Base-by-base conservation (phyloP, 352 stramenopile species). In the Pythium brassicae region DNA sequence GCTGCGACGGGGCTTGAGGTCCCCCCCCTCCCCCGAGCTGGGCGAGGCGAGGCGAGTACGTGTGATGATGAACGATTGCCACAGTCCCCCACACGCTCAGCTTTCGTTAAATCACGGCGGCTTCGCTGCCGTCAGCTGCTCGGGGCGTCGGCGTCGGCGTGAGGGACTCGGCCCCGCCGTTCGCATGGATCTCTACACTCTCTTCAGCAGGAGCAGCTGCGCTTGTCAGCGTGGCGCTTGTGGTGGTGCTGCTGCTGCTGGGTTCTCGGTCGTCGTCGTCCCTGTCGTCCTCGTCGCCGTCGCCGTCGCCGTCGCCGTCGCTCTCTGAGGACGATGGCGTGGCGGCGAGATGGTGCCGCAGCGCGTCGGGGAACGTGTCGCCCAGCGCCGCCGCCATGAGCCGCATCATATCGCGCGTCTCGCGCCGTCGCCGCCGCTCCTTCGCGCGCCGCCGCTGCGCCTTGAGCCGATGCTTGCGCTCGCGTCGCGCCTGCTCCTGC, bases 361-460 rank as follows among this genome's bases (percentile, higher is more conserved):
- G 55, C 15, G 72, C 64, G 17, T 59, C 54, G 0, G 77, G 72
- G 57, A 86, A 84, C 40, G 63, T 69, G 57, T 75, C 66, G 14
- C 67, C 71, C 4, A 86, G 52, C 35, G 81, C 50, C 12, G 72
- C 69, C 1, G 55, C 57, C 59, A 87, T 69, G 23, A 79, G 61
- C n/a, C 75, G 50, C 74, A 87, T 84, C 44, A 86, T 57, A 29
- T 86, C 70, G n/a, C 70, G 71, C 53, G 73, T 75, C 44, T 86
- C 68, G 27, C 61, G 57, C 7, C 62, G 55, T 37, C 62, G 63
- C 19, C 65, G 68, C 1, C 55, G 61, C 17, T 83, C 70, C 27
- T 78, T 78, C 17, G 53, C 48, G 19, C 56, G 63, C 23, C 72
- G 62, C 4, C 71, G 68, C 27, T 68, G 49, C 29, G 71, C 68